Conservation (phyloP, 305 asterid species). For the Monarda citriodora region DNA sequence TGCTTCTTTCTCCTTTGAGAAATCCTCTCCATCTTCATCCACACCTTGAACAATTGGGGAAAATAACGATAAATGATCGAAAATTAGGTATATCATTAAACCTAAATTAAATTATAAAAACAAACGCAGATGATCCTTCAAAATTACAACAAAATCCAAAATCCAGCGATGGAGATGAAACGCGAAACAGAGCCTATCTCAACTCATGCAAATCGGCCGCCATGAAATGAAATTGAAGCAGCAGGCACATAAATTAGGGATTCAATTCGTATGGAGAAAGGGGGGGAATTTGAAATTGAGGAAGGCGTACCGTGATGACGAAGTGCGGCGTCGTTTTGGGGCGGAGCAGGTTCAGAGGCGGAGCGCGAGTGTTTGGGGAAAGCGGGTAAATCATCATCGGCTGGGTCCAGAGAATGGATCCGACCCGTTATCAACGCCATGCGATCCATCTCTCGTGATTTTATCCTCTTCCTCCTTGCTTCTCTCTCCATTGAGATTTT, state of each 20-base stretch:
- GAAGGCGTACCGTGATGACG: conserved; percentile 15
- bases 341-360: conserved; percentile 12
- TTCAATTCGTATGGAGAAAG: not conserved
- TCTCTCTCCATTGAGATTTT: conserved; percentile 37
- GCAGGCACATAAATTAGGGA: not conserved
- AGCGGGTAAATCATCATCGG: conserved; percentile 3
- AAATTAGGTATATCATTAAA: too few relatives aligned
- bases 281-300: not conserved
- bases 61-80: not conserved
- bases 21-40: conserved; percentile 1
- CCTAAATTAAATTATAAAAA: too few relatives aligned
- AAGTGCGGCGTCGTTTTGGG: not conserved
- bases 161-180: not conserved
- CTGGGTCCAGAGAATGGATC: conserved; percentile 20
- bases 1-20: not conserved
- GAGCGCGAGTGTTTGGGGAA: conserved; percentile 21
- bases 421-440: conserved; percentile 46
- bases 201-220: conserved; percentile 1
- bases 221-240: not conserved
- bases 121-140: not conserved
- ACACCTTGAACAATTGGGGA: conserved; percentile 3
- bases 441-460: conserved; percentile 40
- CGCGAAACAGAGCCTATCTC: too few relatives aligned
- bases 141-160: not conserved
- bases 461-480: conserved; percentile 46